Evolutionary conservation across 2,329 filamentous ascomycete genomes (phyloP).

Genomic region (Didymella lethalis): DNA sequence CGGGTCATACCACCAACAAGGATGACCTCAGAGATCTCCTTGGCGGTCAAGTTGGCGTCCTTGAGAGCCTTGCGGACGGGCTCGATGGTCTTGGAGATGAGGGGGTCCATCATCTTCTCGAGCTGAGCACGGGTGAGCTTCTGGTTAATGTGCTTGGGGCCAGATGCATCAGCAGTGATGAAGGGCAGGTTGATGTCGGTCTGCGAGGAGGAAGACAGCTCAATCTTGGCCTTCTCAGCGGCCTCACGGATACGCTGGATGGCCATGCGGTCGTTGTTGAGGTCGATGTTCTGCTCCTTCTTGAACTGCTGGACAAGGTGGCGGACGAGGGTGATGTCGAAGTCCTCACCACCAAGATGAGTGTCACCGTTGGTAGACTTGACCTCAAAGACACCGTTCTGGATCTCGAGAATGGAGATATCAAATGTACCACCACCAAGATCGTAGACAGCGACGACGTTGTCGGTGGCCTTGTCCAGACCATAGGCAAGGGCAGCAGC

Average conservation of each 20-base stretch:
- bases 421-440: slow-evolving; percentile 98
- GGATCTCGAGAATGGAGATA: slow-evolving; percentile 97
- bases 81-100: slow-evolving; percentile 86
- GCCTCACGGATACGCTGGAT: slow-evolving; percentile 99
- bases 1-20: slow-evolving; percentile 99
- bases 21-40: slow-evolving; percentile 97
- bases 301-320: slow-evolving; percentile 96
- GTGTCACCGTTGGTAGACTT: slow-evolving; percentile 99
- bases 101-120: slow-evolving; percentile 88
- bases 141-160: slow-evolving; percentile 97
- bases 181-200: slow-evolving; percentile 99
- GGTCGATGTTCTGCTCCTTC: slow-evolving; percentile 90
- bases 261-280: slow-evolving; percentile 93
- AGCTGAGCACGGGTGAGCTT: slow-evolving; percentile 94
- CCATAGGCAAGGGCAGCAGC: slow-evolving; percentile 95
- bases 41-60: slow-evolving; percentile 88
- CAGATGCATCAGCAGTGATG: slow-evolving; percentile 94
- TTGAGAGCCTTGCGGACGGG: slow-evolving; percentile 96
- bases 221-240: slow-evolving; percentile 99
- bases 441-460: slow-evolving; percentile 94
- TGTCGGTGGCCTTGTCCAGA: slow-evolving; percentile 91
- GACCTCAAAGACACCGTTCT: slow-evolving; percentile 98
- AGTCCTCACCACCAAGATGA: slow-evolving; percentile 97
- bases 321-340: slow-evolving; percentile 92
- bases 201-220: slow-evolving; percentile 91